These are phyloP conservation scores for Naganishia antarctica DNA, from an alignment of 768 basidiomycete genomes.

Conservation along the genomic window DNA sequence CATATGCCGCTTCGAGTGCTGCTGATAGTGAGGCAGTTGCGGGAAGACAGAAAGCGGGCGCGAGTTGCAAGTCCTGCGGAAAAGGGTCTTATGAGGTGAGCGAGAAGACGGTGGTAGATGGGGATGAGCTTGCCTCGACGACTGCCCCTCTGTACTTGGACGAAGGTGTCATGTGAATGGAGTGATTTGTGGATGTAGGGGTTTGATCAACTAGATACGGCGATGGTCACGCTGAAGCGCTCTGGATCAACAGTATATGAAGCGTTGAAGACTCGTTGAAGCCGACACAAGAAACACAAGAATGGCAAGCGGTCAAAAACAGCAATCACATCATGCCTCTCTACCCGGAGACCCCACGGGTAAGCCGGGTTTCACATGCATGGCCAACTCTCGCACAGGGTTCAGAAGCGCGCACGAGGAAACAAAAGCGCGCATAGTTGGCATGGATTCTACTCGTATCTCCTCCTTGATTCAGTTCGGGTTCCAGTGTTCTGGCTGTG, in stretches of 20 bases:
- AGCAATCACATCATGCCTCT: too few relatives aligned
- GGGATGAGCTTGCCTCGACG: slow-evolving; percentile 63
- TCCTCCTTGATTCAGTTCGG: neutral
- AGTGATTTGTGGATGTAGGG: too few relatives aligned
- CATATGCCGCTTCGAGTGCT: slow-evolving; percentile 82
- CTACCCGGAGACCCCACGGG: too few relatives aligned
- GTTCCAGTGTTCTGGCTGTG: neutral
- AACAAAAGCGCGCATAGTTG: neutral
- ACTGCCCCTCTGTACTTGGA: slow-evolving; percentile 64
- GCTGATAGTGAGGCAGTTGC: slow-evolving; percentile 64
- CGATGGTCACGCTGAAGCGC: too few relatives aligned
- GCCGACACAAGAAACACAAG: too few relatives aligned
- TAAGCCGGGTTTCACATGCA: too few relatives aligned
- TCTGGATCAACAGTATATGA: too few relatives aligned
- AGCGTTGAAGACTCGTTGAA: too few relatives aligned
- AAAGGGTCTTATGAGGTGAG: slow-evolving; percentile 56
- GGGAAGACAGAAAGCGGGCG: slow-evolving; percentile 80
- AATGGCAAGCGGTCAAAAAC: too few relatives aligned
- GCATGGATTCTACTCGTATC: neutral
- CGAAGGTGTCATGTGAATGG: slow-evolving; percentile 4
- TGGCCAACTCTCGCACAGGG: too few relatives aligned
- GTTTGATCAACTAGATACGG: too few relatives aligned
- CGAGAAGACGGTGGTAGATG: slow-evolving; percentile 5
- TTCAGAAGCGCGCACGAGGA: too few relatives aligned
- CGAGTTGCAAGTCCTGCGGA: slow-evolving; percentile 54